Base-by-base conservation (phyloP, 495 filamentous ascomycete species). In the Lophium mytilinum region DNA sequence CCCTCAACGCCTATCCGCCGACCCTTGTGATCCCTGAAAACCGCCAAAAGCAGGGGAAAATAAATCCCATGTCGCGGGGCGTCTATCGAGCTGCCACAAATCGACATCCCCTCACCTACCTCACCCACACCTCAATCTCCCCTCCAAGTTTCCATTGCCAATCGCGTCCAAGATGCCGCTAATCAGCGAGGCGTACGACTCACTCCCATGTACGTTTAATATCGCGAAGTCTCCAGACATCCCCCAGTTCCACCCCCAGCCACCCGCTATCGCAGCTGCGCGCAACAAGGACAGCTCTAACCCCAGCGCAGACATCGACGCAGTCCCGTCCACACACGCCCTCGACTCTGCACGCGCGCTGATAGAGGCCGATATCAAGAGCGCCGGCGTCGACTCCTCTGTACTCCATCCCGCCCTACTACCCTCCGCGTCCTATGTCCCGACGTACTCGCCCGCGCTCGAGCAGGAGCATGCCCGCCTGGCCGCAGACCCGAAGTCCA, bases 131-230 rank as follows among this genome's bases (percentile, higher is more conserved):
- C 24, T 30, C 53, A 62, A 62, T 62, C 37, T 56, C 50, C 60
- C 21, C 24, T 30, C 24, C 24, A 6, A 30, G 24, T 6, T 30
- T 41, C 8, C 49, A 15, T 37, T 24, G 35, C 33, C 34, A 21
- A 30, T 17, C 35, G 18, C 14, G 11, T 15, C 33, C 34, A 48
- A 50, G 19, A 87, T 89, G 84, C 78, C 87, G 54, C 76, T 88
- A 52, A 84, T 87, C 56, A 81, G 79, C 49, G 80, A 81, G 60
- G 78, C 80, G 41, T 86, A 92, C 72, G 89, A 94, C 67, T 94
- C 88, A 12, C 83, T 95, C 14, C 89, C 88, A 18, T 95, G 88
- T 90, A 46, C 53, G 53, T 50, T 56, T 35, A 56, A 51, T 53
- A 37, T 40, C 35, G 15, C n/a, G 18, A 11, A 34, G 37, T 30